Percentiles rank a stretch among this genome's conserved stretches.
Conservation (phyloP, 768 basidiomycete species). For the Goffeauzyma gilvescens region DNA sequence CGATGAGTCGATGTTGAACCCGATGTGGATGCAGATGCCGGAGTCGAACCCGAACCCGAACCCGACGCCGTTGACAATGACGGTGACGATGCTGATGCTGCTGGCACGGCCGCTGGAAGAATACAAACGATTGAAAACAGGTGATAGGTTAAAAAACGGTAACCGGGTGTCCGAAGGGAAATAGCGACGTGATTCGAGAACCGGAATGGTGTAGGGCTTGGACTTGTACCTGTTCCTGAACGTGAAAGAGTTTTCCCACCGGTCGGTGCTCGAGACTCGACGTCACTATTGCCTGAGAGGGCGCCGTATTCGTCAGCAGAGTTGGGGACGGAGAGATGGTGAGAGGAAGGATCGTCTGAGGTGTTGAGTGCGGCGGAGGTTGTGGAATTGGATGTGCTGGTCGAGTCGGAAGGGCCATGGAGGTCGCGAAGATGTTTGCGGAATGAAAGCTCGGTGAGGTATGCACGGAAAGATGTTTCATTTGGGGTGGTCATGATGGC, state of each 20-base stretch:
- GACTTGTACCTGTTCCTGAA: no score
- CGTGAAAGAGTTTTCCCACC: constrained; percentile 2
- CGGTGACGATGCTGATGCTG: no score
- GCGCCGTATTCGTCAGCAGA: not conserved
- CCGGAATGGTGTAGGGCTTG: constrained; percentile 35
- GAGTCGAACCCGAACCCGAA: no score
- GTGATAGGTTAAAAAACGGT: constrained; percentile 66
- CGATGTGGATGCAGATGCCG: no score
- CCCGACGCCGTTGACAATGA: no score
- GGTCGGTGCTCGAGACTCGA: not conserved
- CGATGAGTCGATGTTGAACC: no score
- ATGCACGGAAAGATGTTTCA: constrained; percentile 79
- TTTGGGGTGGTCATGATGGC: constrained; percentile 90
- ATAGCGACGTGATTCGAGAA: constrained; percentile 86
- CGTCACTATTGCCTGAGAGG: not conserved
- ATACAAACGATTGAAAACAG: constrained; percentile 62
- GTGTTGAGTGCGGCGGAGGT: constrained; percentile 36
- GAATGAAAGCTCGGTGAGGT: constrained; percentile 93
- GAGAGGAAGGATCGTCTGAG: constrained; percentile 9
- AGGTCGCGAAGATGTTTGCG: constrained; percentile 77
- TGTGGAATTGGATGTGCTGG: not conserved
- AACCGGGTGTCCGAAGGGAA: constrained; percentile 76
- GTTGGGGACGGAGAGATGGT: constrained; percentile 6
- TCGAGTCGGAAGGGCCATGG: constrained; percentile 43
- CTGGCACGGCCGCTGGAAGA: constrained; percentile 6